Conservation (phyloP, 495 filamentous ascomycete genomes). For the Aspergillus panamensis region DNA sequence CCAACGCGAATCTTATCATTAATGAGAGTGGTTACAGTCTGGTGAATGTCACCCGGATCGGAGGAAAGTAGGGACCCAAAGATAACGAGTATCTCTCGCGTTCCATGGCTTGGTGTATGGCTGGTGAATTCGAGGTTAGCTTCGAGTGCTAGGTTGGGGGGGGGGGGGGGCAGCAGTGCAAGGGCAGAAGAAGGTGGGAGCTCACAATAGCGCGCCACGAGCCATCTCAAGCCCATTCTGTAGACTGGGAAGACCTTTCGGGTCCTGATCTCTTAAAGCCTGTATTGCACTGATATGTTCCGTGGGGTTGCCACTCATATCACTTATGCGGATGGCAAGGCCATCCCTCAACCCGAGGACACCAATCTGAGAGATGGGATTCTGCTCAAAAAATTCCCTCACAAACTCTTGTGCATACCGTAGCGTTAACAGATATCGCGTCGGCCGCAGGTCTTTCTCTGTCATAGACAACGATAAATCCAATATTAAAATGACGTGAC, state of each 20-base stretch:
- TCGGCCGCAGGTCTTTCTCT: conserved; percentile 92
- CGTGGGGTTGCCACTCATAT: conserved; percentile 85
- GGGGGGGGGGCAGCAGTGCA: background rate
- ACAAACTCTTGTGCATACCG: conserved; percentile 86
- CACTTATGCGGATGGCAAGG: conserved; percentile 76
- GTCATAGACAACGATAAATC: conserved; percentile 91
- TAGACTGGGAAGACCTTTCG: conserved; percentile 81
- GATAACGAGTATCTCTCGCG: conserved; percentile 84
- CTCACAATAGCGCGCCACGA: conserved; percentile 77
- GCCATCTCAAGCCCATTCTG: conserved; percentile 97
- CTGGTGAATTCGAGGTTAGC: conserved; percentile 39
- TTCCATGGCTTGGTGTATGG: conserved; percentile 89
- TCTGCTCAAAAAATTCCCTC: conserved; percentile 95
- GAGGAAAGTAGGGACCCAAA: conserved; percentile 86
- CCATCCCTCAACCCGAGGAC: conserved; percentile 91
- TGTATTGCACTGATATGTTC: conserved; percentile 80
- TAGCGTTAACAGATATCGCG: conserved; percentile 74
- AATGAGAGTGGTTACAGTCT: conserved; percentile 74
- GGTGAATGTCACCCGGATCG: conserved; percentile 93
- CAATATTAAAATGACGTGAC: conserved; percentile 86
- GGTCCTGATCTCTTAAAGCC: conserved; percentile 68
- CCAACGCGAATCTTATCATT: conserved; percentile 78
- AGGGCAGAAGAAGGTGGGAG: conserved; percentile 15
- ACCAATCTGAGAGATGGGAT: conserved; percentile 94
- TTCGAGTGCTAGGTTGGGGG: background rate